Evolutionary conservation across 257 asterid genomes (phyloP), one percentile per base, ranked within the genome.

Genomic region (Cruciata laevipes): DNA sequence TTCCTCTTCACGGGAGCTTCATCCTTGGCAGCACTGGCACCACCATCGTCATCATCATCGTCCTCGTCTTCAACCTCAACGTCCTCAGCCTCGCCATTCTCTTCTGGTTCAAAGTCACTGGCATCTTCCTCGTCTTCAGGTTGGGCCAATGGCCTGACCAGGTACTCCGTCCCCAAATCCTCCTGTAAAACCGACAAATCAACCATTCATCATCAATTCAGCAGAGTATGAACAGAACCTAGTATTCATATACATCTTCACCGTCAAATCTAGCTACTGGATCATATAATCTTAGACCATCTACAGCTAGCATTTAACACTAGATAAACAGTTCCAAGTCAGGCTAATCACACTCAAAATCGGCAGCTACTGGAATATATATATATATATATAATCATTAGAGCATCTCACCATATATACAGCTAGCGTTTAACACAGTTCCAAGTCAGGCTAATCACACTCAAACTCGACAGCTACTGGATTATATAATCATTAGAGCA

Each of bases 41-140:
- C 82, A 25, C 78, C 84, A 30, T 69, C 91, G 12, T 67, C 81
- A 23, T 83, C 77, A 1, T 66, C 83, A 0, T 47, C 55, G 8
- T 61, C 92, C 0, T 75, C 85, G 6, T 85, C 91, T 30, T 55
- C 87, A 42, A 75, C 87, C 2, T 83, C 90, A 4, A 69, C 11
- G 17, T 76, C 81, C 3, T 79, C 96, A 24, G 81, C 95, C 20
- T 74, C 86, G 0, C 89, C 96, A 53, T 87, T 86, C 76, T 91
- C 96, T 30, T 79, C 75, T 6, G 93, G 97, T 59, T 89, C 98
- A 58, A 92, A 89, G 73, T 92, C 97, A 66, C 96, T 87, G 3
- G 92, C 87, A 72, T 89, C 93, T 82, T 87, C 93, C 75, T 89
- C 98, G 9, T 89, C 97, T 75, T 92, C 98, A 23, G 95, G 89